Evolutionary conservation across 179 eudicot species (phyloP), one percentile per base, ranked within the genome.

Genomic region (Silene vulgaris): DNA sequence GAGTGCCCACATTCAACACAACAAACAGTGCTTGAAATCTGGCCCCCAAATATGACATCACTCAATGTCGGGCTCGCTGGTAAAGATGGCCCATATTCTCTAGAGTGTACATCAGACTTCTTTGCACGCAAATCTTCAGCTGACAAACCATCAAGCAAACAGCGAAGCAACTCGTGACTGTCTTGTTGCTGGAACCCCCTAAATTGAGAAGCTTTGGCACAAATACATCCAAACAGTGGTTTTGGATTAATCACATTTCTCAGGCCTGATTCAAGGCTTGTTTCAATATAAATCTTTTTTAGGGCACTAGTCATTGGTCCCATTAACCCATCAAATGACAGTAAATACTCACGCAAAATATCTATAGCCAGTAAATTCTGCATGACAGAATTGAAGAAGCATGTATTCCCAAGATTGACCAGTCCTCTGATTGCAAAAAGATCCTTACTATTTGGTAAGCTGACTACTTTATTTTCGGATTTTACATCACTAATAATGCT

Each of bases 101-200:
- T 40, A 45, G 82, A 77, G 61, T 85, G 57, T 17, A 40, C 68
- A 28, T 9, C 69, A 57, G 60, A 77, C 50, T 83, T 89, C 78
- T 79, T 86, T 19, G 86, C 82, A 61, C 71, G 69, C 76, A 83
- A 75, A 65, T 89, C 92, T 87, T 95, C 99, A 6, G 78, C 83
- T 48, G 88, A 82, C 78, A 90, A 84, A 45, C 92, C 92, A 86
- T 95, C 99, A 74, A 95, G 93, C 86, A 95, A 87, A 79, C 82
- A 95, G 30, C 89, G 96, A 60, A 95, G 95, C 76, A 95, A 79
- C 78, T 95, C 99, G 74, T 92, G 97, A 79, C 99, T 95, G 82
- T 95, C 99, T 56, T 92, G 95, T 80, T 95, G 99, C 70, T 90
- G 91, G 79, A 77, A 88, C 71, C 99, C 99, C 83, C 90, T 88